Percentiles rank a stretch among this genome's conserved stretches.
These are phyloP conservation scores for Pythium apleroticum DNA, from an alignment of 352 stramenopile species.

Conservation along the genomic window DNA sequence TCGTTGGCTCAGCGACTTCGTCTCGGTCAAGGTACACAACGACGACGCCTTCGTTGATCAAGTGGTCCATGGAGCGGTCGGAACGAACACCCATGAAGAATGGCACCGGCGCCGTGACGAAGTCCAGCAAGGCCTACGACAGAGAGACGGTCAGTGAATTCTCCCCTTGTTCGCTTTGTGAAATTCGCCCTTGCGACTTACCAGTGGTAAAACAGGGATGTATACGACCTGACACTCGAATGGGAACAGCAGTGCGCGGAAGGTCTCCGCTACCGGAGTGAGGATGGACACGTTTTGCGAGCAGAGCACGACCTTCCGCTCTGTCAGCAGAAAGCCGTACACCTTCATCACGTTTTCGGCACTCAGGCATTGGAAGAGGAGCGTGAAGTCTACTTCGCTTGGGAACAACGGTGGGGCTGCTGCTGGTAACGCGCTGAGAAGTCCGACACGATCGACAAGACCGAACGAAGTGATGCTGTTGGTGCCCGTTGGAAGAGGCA, in stretches of 20 bases:
- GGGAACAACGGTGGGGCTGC: slow-evolving; percentile 41
- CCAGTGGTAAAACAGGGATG: slow-evolving; percentile 65
- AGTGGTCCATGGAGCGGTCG: slow-evolving; percentile 34
- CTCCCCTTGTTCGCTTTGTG: neutral
- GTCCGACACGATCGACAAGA: slow-evolving; percentile 34
- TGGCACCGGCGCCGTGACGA: slow-evolving; percentile 68
- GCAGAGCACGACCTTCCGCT: slow-evolving; percentile 71
- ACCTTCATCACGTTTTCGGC: slow-evolving; percentile 72
- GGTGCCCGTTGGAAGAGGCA: slow-evolving; percentile 36
- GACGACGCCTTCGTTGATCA: slow-evolving; percentile 57
- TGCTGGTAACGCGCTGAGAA: slow-evolving; percentile 34
- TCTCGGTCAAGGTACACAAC: slow-evolving; percentile 74
- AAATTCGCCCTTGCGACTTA: slow-evolving; percentile 15
- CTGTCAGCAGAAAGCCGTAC: slow-evolving; percentile 58
- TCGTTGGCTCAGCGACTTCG: slow-evolving; percentile 44
- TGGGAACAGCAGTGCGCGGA: slow-evolving; percentile 56
- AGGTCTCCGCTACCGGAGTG: slow-evolving; percentile 60
- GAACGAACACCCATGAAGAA: slow-evolving; percentile 78
- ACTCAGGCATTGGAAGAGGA: slow-evolving; percentile 70
- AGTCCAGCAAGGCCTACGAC: slow-evolving; percentile 59
- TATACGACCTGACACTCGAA: slow-evolving; percentile 79
- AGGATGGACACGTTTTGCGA: slow-evolving; percentile 58
- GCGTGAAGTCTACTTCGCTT: slow-evolving; percentile 63
- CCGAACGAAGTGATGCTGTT: slow-evolving; percentile 39
- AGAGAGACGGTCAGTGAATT: neutral